Evolutionary conservation across 176 grass and related monocot genomes (phyloP).

Genomic region (Raddia guianensis): DNA sequence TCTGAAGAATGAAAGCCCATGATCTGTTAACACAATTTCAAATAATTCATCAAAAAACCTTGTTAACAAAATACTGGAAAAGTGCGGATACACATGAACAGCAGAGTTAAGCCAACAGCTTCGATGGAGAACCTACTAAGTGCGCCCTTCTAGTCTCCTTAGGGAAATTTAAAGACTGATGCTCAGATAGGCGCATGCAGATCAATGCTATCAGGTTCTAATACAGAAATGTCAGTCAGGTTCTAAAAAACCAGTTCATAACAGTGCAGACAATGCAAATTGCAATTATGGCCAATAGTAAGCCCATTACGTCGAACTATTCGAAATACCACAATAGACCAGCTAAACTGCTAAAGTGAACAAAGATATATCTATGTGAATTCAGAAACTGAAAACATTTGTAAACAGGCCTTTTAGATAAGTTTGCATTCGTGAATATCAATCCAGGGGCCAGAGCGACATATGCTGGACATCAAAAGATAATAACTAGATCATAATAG

Average conservation of each 20-base stretch:
- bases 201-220: not conserved
- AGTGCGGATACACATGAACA: not conserved
- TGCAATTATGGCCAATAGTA: not conserved
- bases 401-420: not conserved
- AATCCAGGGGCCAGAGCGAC: constrained; percentile 9
- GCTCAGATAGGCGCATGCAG: not conserved
- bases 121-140: not conserved
- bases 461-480: not conserved
- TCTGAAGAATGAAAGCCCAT: constrained; percentile 45
- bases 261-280: not conserved
- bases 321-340: not conserved
- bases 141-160: not conserved
- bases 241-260: constrained; percentile 8
- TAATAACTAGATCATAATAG: constrained; percentile 16
- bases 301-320: not conserved
- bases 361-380: constrained; percentile 17
- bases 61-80: not conserved
- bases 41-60: constrained; percentile 12
- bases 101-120: not conserved
- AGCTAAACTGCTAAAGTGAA: constrained; percentile 17
- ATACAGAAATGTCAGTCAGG: constrained; percentile 15
- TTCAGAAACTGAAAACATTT: not conserved
- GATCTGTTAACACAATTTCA: constrained; percentile 34
- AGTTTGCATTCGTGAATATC: constrained; percentile 17
- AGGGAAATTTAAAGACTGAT: not conserved